Evolutionary conservation across 169 alveolate genomes (phyloP), one percentile per base, ranked within the genome.

Genomic region (Theileria annulata): DNA sequence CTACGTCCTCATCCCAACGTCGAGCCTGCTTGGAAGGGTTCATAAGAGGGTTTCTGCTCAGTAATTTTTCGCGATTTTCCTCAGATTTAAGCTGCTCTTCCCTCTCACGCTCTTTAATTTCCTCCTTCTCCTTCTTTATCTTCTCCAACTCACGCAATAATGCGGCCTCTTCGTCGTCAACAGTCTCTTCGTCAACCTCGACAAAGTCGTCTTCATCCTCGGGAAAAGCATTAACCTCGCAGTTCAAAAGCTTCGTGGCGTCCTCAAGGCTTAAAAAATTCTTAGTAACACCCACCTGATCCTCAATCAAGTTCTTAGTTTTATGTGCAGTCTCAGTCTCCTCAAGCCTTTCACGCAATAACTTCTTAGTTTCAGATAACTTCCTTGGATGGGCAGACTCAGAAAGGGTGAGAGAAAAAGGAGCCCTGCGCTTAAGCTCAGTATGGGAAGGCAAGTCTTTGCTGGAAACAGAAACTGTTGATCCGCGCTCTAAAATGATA

Each of bases 71-170:
- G 10, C 87, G 54, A 62, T 64, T 54, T 19, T 27, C 82, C 21
- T 83, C 85, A 27, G 90, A 76, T 42, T 77, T 56, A 30, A 76
- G 74, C 27, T 75, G 76, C 76, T 91, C 92, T 77, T 93, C 92
- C 71, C 84, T 86, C 64, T 83, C 91, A 37, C 84, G 80, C 81
- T 78, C 87, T 67, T 88, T 72, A 49, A 92, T 90, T 64, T 96
- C 97, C 75, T 95, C 95, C 80, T 91, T 92, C 87, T 96, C 96
- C 59, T 88, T 77, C 80, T 95, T 95, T 23, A 96, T 95, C 86
- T 95, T 97, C 87, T 93, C 96, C 69, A 93, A 91, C 78, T 97
- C 99, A 67, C 94, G 74, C 92, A 96, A 77, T 58, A 97, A 86
- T 75, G 92, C 95, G 71, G 94, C 87, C 66, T 91, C 97, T 47